These are phyloP conservation scores for Botryosphaeria dothidea DNA, from an alignment of 2,329 filamentous ascomycete species.

Conservation along the genomic window DNA sequence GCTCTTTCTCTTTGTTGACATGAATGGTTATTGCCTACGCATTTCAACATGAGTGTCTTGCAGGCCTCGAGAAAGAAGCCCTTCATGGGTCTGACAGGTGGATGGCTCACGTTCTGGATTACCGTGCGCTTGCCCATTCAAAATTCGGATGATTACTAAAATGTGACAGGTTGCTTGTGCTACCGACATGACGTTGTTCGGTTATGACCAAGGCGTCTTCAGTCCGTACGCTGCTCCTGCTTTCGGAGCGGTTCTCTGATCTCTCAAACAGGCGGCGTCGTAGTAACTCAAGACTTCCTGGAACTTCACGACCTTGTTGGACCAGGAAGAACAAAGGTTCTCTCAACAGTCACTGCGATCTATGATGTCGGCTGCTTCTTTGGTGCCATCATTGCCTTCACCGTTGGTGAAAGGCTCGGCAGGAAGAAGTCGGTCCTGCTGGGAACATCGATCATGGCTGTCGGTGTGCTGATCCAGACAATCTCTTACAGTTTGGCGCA, in stretches of 20 bases:
- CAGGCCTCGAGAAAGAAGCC: constrained; percentile 26
- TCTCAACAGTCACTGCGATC: constrained; percentile 56
- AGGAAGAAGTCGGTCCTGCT: constrained; percentile 50
- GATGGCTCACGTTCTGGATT: constrained; percentile 59
- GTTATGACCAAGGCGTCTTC: constrained; percentile 56
- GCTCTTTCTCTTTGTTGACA: no score
- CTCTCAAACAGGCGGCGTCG: constrained; percentile 48
- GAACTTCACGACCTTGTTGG: constrained; percentile 48
- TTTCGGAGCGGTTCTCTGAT: not conserved
- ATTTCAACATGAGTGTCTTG: not conserved
- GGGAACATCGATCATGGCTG: constrained; percentile 51
- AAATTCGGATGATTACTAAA: no score
- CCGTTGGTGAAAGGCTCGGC: constrained; percentile 51
- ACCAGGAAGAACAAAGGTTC: constrained; percentile 33
- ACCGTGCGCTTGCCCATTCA: constrained; percentile 29
- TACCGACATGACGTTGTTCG: constrained; percentile 52
- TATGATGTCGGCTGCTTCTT: constrained; percentile 64
- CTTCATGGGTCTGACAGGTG: constrained; percentile 55
- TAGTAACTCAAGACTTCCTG: constrained; percentile 57
- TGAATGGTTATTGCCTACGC: no score
- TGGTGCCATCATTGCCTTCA: constrained; percentile 53
- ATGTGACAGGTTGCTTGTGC: constrained; percentile 41
- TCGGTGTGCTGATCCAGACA: constrained; percentile 52
- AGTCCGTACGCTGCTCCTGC: constrained; percentile 28
- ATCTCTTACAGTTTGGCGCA: constrained; percentile 46